A percentile compares a stretch with the other conserved stretches of the same genome.
phyloP scores from a whole-genome alignment of 1,284 basidiomycete genomes.

The Pseudozyma sp. region DNA sequence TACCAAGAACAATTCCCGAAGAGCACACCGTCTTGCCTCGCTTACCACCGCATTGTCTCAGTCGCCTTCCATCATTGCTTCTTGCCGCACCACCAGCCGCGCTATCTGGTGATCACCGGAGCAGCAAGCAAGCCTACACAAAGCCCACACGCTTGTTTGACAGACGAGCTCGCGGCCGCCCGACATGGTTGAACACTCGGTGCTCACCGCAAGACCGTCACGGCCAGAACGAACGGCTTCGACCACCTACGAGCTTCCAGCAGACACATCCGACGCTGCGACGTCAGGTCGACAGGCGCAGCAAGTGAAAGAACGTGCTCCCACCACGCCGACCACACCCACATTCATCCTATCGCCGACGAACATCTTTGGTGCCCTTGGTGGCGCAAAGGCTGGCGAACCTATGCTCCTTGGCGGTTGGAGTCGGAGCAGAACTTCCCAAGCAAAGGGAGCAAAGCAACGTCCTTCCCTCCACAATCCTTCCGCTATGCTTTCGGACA shows the following conservation, averaged over 20 bases:
- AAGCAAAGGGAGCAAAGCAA: constrained; percentile 18
- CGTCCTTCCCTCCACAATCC: constrained; percentile 27
- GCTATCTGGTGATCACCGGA: too few relatives aligned
- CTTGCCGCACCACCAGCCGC: too few relatives aligned
- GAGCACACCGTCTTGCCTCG: too few relatives aligned
- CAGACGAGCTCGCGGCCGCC: neutral
- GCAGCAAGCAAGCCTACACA: too few relatives aligned
- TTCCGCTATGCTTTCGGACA: constrained; percentile 17
- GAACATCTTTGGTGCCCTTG: constrained; percentile 3
- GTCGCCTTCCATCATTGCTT: too few relatives aligned
- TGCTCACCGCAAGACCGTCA: constrained; percentile 4
- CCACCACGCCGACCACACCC: constrained; percentile 24
- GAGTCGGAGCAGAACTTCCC: constrained; percentile 17
- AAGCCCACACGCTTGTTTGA: too few relatives aligned
- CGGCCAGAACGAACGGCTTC: constrained; percentile 14
- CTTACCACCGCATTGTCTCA: too few relatives aligned
- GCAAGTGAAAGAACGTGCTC: constrained; percentile 11
- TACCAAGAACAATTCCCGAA: too few relatives aligned
- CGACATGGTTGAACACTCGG: constrained; percentile 1
- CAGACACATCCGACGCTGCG: neutral
- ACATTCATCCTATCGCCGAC: constrained; percentile 16
- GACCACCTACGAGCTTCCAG: constrained; percentile 1
- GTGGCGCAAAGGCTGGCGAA: constrained; percentile 12
- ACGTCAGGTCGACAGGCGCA: neutral
- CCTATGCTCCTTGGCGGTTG: constrained; percentile 30